Evolutionary conservation across 352 stramenopile genomes (phyloP), one percentile per base, ranked within the genome.

Genomic region (Globisporangium ultimum): DNA sequence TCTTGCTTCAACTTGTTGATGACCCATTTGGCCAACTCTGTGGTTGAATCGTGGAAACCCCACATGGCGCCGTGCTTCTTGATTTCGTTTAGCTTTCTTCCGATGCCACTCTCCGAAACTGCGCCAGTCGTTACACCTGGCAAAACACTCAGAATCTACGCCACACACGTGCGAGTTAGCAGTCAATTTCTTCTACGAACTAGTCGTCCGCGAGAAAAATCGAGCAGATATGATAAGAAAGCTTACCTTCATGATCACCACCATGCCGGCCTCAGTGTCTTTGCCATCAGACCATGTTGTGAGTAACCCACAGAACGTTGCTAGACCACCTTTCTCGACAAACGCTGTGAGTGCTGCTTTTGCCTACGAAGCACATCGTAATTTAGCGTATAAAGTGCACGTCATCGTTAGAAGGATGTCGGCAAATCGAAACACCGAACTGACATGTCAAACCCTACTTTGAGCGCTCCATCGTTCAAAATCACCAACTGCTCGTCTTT

Each of bases 171-270:
- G 46, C 62, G 24, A 63, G 38, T 12, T 6, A 61, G 13, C 20
- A 32, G 28, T 14, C 53, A 38, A 14, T 9, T 43, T 32, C n/a
- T 48, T 3, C 45, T 20, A 32, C 4, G 17, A 15, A 15, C 48
- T 1, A 47, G 12, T n/a, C 41, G 13, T 15, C 55, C 58, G 10
- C 48, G 24, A 36, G 7, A 36, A 36, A 10, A 36, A 10, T 36
- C 28, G 28, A 36, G 28, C 28, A 36, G 28, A 36, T 10, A 11
- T 10, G 7, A 36, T 10, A 36, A 8, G 28, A 36, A 36, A 36
- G 7, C 7, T 36, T 36, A 89, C 82, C 71, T 92, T 92, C 2
- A 92, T 52, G 17, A 89, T 64, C 1, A 85, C 68, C 13, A 90
- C 58, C 24, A 92, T 64, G 10, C 82, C 80, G 28, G 64, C 43